Base-by-base conservation (phyloP, 139 green algal species). In the Closterium sp. region DNA sequence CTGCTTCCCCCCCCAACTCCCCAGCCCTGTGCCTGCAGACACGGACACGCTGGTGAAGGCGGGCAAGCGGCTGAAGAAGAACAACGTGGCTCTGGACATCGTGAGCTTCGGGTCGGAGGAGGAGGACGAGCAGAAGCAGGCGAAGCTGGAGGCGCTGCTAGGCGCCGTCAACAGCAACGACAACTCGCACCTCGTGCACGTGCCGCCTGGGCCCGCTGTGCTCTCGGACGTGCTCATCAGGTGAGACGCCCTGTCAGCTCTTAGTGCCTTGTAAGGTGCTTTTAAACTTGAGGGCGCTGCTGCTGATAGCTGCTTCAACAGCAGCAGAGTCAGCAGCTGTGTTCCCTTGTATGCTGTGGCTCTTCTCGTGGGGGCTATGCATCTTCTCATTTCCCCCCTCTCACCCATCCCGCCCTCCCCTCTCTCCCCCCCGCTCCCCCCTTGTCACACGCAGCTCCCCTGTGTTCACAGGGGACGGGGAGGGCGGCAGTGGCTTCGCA, bases 61-160 rank as follows among this genome's bases (percentile, higher is more conserved):
- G 34, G 98, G 95, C 35, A 99, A 99, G 96, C 99, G 99, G 95
- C 94, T 99, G 36, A 99, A 99, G 95, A 99, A 99, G 95, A 99
- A 99, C 96, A 99, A 99, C 90, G 97, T 99, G 31, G 97, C 98
- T 1, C 96, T 99, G 32, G 98, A 99, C 93, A 94, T 99, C 9
- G 96, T 99, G 23, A 96, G 90, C 92, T 99, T 99, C 94, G 98
- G 97, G 38, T 69, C 12, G 43, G 43, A 69, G 12, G 91, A 93
- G 21, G 91, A 93, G 43, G 91, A 92, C 64, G 66, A 87, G 43
- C 84, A 31, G 33, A 90, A 90, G 69, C 98, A 99, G 88, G 91
- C 92, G 83, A 99, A 99, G 95, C 95, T 99, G 25, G 96, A 97
- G 33, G 96, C 97, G 4, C 99, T 99, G 92, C 94, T 97, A 2